Evolutionary conservation across 441 rosid species (phyloP).

Genomic region (Gossypium trilobum): DNA sequence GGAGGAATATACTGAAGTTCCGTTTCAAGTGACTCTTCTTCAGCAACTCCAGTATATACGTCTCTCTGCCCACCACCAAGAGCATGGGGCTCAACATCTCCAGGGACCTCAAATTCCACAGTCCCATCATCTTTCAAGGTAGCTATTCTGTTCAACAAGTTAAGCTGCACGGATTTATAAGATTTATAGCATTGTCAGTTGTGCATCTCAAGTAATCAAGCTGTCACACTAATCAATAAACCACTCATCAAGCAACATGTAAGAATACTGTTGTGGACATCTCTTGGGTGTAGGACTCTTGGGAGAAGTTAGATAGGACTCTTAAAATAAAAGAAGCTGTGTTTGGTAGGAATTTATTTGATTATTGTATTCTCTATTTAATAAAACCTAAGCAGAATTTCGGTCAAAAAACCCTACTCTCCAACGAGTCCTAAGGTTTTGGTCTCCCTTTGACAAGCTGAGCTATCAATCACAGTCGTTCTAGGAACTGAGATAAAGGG

Average conservation of each 20-base stretch:
- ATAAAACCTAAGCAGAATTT: background rate
- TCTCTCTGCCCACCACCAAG: conserved; percentile 30
- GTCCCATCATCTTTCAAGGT: conserved; percentile 94
- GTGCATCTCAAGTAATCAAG: background rate
- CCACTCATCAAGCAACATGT: conserved; percentile 5
- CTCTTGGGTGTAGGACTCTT: background rate
- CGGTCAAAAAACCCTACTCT: background rate
- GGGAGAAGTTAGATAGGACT: background rate
- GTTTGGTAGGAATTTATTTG: background rate
- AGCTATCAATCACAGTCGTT: background rate
- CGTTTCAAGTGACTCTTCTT: conserved; percentile 62
- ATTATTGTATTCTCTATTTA: background rate
- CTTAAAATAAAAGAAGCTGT: background rate
- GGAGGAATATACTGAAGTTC: conserved; percentile 69
- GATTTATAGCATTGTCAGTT: conserved; percentile 15
- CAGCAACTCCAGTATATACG: conserved; percentile 27
- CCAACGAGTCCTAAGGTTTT: background rate
- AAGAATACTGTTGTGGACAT: background rate
- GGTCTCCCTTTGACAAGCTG: background rate
- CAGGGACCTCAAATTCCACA: conserved; percentile 78
- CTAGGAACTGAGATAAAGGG: background rate
- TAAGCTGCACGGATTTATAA: conserved; percentile 49
- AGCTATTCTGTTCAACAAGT: conserved; percentile 78
- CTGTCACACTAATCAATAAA: background rate
- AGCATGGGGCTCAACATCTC: conserved; percentile 48